Percentiles rank a stretch among this genome's conserved stretches.
Conservation (phyloP, 78 protist genomes). For the Dictyostelium purpureum region DNA sequence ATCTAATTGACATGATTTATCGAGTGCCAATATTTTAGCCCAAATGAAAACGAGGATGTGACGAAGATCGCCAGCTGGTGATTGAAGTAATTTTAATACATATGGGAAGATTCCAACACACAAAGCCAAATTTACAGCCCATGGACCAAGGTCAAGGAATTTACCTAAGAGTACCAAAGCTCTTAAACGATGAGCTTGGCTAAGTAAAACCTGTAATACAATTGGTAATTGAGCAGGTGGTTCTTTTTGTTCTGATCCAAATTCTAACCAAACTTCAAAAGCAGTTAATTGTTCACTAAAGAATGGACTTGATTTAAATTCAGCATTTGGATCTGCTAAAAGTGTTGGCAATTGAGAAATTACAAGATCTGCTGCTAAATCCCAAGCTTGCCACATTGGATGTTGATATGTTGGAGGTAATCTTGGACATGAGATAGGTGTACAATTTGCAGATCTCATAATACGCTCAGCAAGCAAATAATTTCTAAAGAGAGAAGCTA, state of each 20-base stretch:
- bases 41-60: conserved; percentile 94
- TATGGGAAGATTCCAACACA: conserved; percentile 98
- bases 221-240: conserved; percentile 98
- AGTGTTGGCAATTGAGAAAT: conserved; percentile 88
- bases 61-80: conserved; percentile 82
- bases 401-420: conserved; percentile 92
- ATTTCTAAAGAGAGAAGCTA: conserved; percentile 96
- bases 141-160: conserved; percentile 95
- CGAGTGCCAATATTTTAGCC: conserved; percentile 86
- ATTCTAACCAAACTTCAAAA: conserved; percentile 96
- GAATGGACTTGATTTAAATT: conserved; percentile 85
- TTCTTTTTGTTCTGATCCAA: conserved; percentile 79
- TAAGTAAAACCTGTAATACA: conserved; percentile 95
- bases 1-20: conserved; percentile 87
- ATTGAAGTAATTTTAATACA: conserved; percentile 93
- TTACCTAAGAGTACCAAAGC: conserved; percentile 94
- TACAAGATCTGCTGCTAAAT: conserved; percentile 92
- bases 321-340: conserved; percentile 65
- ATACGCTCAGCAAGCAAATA: conserved; percentile 98
- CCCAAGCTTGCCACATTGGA: conserved; percentile 95
- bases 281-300: conserved; percentile 96
- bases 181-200: conserved; percentile 93
- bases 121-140: conserved; percentile 96
- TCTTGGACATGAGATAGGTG: conserved; percentile 95
- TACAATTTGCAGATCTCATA: conserved; percentile 90